Evolutionary conservation across 148 eudicot species (phyloP), one percentile per base, ranked within the genome.

Genomic region (Heliosperma pusillum): DNA sequence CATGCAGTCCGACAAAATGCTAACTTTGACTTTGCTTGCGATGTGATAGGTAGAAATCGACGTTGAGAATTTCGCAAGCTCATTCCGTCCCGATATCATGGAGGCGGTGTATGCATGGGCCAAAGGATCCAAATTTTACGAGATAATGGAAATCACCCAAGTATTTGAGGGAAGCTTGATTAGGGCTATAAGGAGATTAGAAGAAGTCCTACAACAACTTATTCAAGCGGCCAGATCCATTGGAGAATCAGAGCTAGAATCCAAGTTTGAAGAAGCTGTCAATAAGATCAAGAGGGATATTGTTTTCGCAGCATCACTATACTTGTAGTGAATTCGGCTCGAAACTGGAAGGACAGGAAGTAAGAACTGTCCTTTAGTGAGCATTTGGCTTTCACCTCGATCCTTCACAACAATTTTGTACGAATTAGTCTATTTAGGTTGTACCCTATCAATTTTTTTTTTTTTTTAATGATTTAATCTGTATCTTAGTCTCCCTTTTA

Each of bases 101-200:
- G 97, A 92, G 77, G 98, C 93, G 10, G 97, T 89, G 22, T 90
- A 91, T 79, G 84, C 93, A 44, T 94, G 98, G 98, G 91, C 97
- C 4, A 87, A 85, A 80, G 98, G 98, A 53, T 92, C 96, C 36
- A 94, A 89, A 72, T 94, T 94, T 77, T 92, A 86, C 7, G 90
- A 92, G 78, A 94, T 94, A 5, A 94, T 94, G 98, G 98, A 94
- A 45, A 90, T 90, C 25, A 87, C 93, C 11, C 92, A 76, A 64
- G 98, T 94, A 16, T 94, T 94, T 64, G 91, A 95, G 82, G 98
- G 98, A 70, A 90, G 97, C 80, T 87, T 92, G 79, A 92, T 95
- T 71, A 84, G 98, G 77, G 98, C 96, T 44, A 95, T 95, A 56
- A 85, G 98, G 80, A 95, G 98, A 86, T 78, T 95, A 55, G 98